These are phyloP conservation scores for Boletus pseudo-olivaceus DNA, from an alignment of 768 basidiomycete genomes.

Conservation along the genomic window DNA sequence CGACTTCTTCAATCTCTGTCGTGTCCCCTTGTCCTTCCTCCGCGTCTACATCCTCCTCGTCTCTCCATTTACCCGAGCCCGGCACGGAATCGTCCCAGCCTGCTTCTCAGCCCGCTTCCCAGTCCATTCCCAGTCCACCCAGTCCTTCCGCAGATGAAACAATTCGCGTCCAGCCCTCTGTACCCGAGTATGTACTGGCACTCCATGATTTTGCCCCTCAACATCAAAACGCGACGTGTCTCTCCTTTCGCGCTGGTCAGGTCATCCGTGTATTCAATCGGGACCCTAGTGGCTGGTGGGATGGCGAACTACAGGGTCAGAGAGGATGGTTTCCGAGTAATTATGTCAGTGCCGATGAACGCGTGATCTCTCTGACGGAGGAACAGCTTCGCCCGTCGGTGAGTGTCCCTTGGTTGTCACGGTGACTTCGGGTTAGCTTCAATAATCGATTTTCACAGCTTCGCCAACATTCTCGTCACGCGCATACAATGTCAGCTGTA, in stretches of 20 bases:
- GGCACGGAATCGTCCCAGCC: constrained; percentile 29
- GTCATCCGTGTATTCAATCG: constrained; percentile 87
- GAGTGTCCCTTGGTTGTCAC: constrained; percentile 25
- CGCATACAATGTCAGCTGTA: constrained; percentile 46
- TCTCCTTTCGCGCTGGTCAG: constrained; percentile 87
- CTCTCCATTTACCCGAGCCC: constrained; percentile 40
- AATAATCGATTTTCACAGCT: constrained; percentile 16
- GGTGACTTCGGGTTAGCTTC: not conserved
- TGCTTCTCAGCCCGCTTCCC: constrained; percentile 6
- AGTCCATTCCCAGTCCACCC: constrained; percentile 34
- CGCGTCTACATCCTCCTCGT: constrained; percentile 47
- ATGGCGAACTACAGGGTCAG: constrained; percentile 85
- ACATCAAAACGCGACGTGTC: constrained; percentile 70
- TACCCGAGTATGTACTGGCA: constrained; percentile 77
- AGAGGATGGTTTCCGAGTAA: constrained; percentile 99
- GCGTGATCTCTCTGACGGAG: constrained; percentile 47
- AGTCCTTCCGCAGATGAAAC: constrained; percentile 48
- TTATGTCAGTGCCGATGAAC: constrained; percentile 73
- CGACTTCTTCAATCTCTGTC: constrained; percentile 53
- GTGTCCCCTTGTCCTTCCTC: constrained; percentile 50
- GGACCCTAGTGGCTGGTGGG: constrained; percentile 96
- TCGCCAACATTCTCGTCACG: constrained; percentile 42
- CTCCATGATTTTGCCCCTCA: constrained; percentile 88
- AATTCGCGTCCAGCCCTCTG: constrained; percentile 35
- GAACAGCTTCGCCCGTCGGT: constrained; percentile 50